These are phyloP conservation scores for Geotrichum reessii DNA, from an alignment of 1,139 yeast species.

Conservation along the genomic window DNA sequence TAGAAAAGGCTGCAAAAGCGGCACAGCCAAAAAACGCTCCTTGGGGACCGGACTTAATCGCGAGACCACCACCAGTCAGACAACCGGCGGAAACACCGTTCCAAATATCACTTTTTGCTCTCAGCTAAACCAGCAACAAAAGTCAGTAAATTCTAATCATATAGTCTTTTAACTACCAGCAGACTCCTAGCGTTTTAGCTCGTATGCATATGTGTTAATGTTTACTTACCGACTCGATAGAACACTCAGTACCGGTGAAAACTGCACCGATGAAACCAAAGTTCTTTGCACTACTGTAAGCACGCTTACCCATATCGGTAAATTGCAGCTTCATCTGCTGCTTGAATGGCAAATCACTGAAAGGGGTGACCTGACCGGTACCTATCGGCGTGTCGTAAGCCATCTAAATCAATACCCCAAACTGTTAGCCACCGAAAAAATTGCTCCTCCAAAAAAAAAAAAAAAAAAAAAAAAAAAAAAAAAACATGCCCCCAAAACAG, in stretches of 20 bases:
- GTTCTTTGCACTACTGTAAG: slow-evolving; percentile 83
- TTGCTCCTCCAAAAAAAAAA: too few species aligned
- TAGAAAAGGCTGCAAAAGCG: slow-evolving; percentile 94
- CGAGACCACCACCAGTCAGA: slow-evolving; percentile 85
- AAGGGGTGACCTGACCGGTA: slow-evolving; percentile 41
- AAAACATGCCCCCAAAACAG: not conserved
- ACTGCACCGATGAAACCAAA: slow-evolving; percentile 93
- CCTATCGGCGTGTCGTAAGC: slow-evolving; percentile 78
- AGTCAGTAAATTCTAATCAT: not conserved
- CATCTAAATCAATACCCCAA: slow-evolving; percentile 34
- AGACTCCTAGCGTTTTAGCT: too few species aligned
- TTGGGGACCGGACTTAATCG: slow-evolving; percentile 88
- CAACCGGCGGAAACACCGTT: slow-evolving; percentile 94
- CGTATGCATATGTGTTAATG: too few species aligned
- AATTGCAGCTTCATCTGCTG: slow-evolving; percentile 92
- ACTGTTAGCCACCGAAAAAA: not conserved
- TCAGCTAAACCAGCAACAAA: slow-evolving; percentile 32
- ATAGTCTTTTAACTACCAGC: not conserved
- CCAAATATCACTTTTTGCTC: slow-evolving; percentile 84
- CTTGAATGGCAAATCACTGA: slow-evolving; percentile 80
- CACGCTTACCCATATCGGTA: slow-evolving; percentile 83
- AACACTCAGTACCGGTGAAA: slow-evolving; percentile 91
- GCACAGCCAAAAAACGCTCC: slow-evolving; percentile 92
- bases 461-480: not conserved
- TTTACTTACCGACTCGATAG: slow-evolving; percentile 49